Conservation (phyloP, 2,329 filamentous ascomycete species). For the Alternaria tenuissima region DNA sequence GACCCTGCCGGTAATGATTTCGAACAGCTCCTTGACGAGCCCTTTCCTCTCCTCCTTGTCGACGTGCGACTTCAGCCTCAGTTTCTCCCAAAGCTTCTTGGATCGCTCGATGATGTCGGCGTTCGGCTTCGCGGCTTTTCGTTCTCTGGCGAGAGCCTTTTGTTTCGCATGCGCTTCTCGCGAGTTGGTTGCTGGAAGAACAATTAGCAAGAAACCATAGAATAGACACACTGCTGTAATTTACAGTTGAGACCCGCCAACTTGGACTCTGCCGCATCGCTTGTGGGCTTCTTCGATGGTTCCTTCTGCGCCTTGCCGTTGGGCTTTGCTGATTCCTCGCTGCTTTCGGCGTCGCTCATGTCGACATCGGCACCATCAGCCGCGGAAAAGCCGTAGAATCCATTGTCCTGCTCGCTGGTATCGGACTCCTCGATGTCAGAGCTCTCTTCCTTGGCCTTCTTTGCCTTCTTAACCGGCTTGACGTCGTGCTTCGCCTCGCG, state of each 20-base stretch:
- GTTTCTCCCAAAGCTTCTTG: constrained; percentile 96
- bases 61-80: constrained; percentile 92
- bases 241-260: constrained; percentile 42
- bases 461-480: constrained; percentile 40
- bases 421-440: constrained; percentile 46
- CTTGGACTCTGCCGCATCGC: constrained; percentile 30
- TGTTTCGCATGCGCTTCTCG: constrained; percentile 93
- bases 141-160: constrained; percentile 84
- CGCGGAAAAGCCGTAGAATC: constrained; percentile 47
- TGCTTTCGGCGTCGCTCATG: constrained; percentile 30
- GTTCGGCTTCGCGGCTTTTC: constrained; percentile 91
- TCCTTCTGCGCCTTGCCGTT: constrained; percentile 34
- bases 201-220: constrained; percentile 19
- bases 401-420: constrained; percentile 48
- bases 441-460: constrained; percentile 40
- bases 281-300: constrained; percentile 28
- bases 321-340: constrained; percentile 25
- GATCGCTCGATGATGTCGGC: constrained; percentile 86
- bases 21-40: constrained; percentile 87
- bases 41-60: constrained; percentile 85
- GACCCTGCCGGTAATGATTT: constrained; percentile 88
- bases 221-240: neutral
- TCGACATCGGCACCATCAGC: constrained; percentile 38
- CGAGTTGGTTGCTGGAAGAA: constrained; percentile 69
- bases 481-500: constrained; percentile 35